A percentile compares a stretch with the other conserved stretches of the same genome.
Conservation (phyloP, 2,329 filamentous ascomycete species). For the Claviceps africana region DNA sequence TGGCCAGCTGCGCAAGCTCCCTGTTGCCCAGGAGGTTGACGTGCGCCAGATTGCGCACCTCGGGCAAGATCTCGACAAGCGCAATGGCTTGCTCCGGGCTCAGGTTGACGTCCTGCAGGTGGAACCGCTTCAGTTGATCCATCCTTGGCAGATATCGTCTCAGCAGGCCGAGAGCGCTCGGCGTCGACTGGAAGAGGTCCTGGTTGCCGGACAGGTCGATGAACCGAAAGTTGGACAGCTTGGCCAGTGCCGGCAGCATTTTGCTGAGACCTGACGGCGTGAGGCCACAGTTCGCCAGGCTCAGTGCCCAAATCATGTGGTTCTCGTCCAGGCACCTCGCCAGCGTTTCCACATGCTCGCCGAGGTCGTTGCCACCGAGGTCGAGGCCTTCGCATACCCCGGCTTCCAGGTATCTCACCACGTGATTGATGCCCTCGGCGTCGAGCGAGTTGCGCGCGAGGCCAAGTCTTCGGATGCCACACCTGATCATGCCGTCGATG, state of each 20-base stretch:
- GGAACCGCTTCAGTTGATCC: constrained; percentile 63
- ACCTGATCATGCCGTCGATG: constrained; percentile 68
- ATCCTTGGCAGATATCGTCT: constrained; percentile 55
- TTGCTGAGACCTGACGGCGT: constrained; percentile 57
- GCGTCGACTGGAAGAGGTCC: constrained; percentile 57
- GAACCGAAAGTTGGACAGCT: constrained; percentile 64
- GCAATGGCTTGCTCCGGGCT: constrained; percentile 80
- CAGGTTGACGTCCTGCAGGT: constrained; percentile 73
- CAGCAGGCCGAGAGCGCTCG: constrained; percentile 60
- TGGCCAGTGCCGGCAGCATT: constrained; percentile 59
- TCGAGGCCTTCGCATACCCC: constrained; percentile 79
- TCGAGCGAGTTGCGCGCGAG: constrained; percentile 73
- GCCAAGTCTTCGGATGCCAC: constrained; percentile 65
- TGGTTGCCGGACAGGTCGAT: constrained; percentile 87
- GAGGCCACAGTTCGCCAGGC: constrained; percentile 74
- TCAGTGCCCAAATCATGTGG: constrained; percentile 62
- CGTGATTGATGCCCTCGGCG: constrained; percentile 57
- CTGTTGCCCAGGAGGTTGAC: constrained; percentile 77
- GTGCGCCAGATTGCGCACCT: constrained; percentile 68
- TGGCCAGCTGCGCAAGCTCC: constrained; percentile 53
- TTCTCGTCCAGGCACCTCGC: constrained; percentile 37
- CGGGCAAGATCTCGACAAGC: constrained; percentile 77
- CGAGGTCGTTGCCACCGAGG: constrained; percentile 67
- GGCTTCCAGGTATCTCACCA: constrained; percentile 60
- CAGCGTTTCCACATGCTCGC: constrained; percentile 39